A percentile compares a stretch with the other conserved stretches of the same genome.
Conservation (phyloP, 2,329 filamentous ascomycete genomes). For the Aphanoascus verrucosus region DNA sequence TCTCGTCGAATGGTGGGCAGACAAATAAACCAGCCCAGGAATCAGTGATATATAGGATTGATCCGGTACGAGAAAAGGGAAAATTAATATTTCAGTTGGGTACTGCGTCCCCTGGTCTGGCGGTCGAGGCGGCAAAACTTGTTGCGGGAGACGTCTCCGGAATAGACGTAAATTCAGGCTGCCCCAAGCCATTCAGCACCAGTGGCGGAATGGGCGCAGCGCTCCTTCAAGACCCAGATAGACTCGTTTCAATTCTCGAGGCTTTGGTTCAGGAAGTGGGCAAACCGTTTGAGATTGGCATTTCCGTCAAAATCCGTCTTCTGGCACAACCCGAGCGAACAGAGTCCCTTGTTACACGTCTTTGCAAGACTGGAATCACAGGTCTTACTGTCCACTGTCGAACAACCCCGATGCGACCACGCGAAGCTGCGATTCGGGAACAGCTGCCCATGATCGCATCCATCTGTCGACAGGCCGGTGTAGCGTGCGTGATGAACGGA, state of each 20-base stretch:
- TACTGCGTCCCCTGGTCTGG: slow-evolving; percentile 68
- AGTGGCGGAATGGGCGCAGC: slow-evolving; percentile 92
- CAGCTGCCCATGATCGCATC: slow-evolving; percentile 75
- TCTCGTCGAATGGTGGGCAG: slow-evolving; percentile 56
- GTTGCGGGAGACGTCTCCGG: slow-evolving; percentile 81
- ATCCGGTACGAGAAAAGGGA: slow-evolving; percentile 63
- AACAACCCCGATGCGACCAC: slow-evolving; percentile 87
- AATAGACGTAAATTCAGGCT: slow-evolving; percentile 97
- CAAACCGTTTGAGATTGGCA: slow-evolving; percentile 71
- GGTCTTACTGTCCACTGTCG: slow-evolving; percentile 91
- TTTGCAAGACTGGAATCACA: slow-evolving; percentile 81
- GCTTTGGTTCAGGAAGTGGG: slow-evolving; percentile 70
- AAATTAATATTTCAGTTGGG: slow-evolving; percentile 86
- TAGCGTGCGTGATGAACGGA: slow-evolving; percentile 92
- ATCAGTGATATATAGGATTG: slow-evolving; percentile 72
- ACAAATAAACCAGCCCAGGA: slow-evolving; percentile 35
- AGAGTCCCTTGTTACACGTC: slow-evolving; percentile 60
- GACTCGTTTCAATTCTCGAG: slow-evolving; percentile 69
- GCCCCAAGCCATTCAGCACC: slow-evolving; percentile 93
- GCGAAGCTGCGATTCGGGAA: slow-evolving; percentile 74
- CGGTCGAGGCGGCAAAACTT: slow-evolving; percentile 71
- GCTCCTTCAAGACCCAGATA: slow-evolving; percentile 72
- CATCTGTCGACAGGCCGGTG: slow-evolving; percentile 71
- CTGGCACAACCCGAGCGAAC: slow-evolving; percentile 68
- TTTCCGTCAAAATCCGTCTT: slow-evolving; percentile 93